Percentiles rank a stretch among this genome's conserved stretches.
Conservation (phyloP, 139 green algal species). For the Klebsormidium nitens region DNA sequence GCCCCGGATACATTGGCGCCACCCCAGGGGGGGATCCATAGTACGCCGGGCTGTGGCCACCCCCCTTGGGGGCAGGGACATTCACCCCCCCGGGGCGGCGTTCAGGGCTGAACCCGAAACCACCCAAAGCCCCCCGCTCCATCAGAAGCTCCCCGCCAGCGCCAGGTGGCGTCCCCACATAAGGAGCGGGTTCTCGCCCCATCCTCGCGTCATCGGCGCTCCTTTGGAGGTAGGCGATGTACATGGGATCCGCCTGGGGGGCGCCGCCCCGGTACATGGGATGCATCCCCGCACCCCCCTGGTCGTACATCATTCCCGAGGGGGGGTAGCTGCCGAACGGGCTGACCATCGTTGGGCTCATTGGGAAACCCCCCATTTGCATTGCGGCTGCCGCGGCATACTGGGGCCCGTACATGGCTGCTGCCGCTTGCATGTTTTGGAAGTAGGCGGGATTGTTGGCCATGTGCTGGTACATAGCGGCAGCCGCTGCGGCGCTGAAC, state of each 20-base stretch:
- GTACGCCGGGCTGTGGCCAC: slow-evolving; percentile 6
- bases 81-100: too few relatives aligned
- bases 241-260: slow-evolving; percentile 16
- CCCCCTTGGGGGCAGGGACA: slow-evolving; percentile 3
- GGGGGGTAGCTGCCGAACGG: too few relatives aligned
- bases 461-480: slow-evolving; percentile 14
- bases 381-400: slow-evolving; percentile 30
- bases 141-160: too few relatives aligned
- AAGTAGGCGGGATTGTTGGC: slow-evolving; percentile 9
- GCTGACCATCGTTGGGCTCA: slow-evolving; percentile 25
- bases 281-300: too few relatives aligned
- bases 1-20: background rate
- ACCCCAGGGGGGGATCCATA: slow-evolving; percentile 21
- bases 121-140: too few relatives aligned
- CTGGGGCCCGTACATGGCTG: slow-evolving; percentile 27
- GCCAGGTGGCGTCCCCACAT: too few relatives aligned
- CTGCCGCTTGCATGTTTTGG: slow-evolving; percentile 29
- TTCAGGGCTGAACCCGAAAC: too few relatives aligned
- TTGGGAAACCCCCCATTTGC: slow-evolving; percentile 14
- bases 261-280: slow-evolving; percentile 21
- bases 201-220: slow-evolving; percentile 8
- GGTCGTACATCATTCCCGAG: too few relatives aligned
- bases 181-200: too few relatives aligned
- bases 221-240: slow-evolving; percentile 19
- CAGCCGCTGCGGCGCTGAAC: background rate